phyloP scores from a whole-genome alignment of 1,139 yeast species.

The Scheffersomyces segobiensis region DNA sequence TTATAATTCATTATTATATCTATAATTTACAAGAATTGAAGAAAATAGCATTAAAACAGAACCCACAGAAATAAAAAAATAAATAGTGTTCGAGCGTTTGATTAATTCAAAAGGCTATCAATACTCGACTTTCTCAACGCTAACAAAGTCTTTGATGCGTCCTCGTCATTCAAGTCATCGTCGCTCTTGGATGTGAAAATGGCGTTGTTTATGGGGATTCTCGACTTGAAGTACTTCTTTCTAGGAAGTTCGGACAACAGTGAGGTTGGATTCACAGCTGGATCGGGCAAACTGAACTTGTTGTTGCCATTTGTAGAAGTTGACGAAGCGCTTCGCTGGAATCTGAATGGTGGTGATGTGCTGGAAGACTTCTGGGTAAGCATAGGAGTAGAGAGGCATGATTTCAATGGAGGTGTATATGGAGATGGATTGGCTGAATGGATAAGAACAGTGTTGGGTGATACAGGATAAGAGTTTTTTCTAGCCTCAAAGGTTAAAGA shows the following conservation, averaged over 20 bases:
- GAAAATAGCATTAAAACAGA: not conserved
- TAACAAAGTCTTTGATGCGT: constrained; percentile 44
- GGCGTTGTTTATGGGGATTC: constrained; percentile 21
- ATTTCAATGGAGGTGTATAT: constrained; percentile 22
- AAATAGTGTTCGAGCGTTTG: not conserved
- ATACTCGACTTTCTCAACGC: constrained; percentile 46
- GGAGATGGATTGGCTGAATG: constrained; percentile 26
- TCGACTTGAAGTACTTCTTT: constrained; percentile 27
- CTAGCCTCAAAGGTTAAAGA: constrained; percentile 4
- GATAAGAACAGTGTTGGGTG: constrained; percentile 10
- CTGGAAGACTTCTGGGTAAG: not conserved
- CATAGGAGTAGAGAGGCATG: constrained; percentile 10
- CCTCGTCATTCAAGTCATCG: constrained; percentile 24
- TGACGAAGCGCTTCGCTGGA: not conserved
- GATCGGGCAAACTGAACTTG: constrained; percentile 41
- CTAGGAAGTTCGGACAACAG: constrained; percentile 20
- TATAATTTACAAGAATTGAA: not conserved
- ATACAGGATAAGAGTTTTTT: constrained; percentile 12
- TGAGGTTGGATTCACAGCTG: constrained; percentile 28
- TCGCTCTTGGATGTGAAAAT: constrained; percentile 10
- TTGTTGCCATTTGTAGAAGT: constrained; percentile 3
- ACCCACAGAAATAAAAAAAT: not conserved
- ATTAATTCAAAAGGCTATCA: constrained; percentile 40
- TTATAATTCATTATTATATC: not conserved
- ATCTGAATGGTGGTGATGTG: not conserved